phyloP scores from a whole-genome alignment of 202 grass and related monocot species.

The Panicum virgatum region DNA sequence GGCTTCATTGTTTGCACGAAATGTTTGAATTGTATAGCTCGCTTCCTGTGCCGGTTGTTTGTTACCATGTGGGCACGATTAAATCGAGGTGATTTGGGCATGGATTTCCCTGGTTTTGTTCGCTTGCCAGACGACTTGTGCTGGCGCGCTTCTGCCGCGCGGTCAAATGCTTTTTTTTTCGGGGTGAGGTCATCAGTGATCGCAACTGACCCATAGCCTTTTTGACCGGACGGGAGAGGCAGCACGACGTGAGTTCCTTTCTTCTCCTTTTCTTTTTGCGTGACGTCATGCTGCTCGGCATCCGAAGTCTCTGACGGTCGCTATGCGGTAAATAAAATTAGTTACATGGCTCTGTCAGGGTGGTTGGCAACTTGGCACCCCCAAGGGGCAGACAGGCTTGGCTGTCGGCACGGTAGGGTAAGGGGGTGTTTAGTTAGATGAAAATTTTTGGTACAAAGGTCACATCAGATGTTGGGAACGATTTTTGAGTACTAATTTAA shows the following conservation, averaged over 20 bases:
- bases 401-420: conserved; percentile 18
- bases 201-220: conserved; percentile 8
- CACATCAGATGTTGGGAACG: too few relatives aligned
- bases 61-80: too few relatives aligned
- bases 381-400: not conserved
- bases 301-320: not conserved
- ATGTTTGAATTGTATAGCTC: too few relatives aligned
- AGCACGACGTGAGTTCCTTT: not conserved
- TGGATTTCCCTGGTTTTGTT: too few relatives aligned
- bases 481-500: too few relatives aligned
- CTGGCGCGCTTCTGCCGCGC: not conserved
- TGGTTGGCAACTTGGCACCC: not conserved
- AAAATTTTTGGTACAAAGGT: too few relatives aligned
- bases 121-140: too few relatives aligned
- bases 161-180: not conserved
- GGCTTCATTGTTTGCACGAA: too few relatives aligned
- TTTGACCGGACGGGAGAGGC: not conserved
- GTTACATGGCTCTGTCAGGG: not conserved
- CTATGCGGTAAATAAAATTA: not conserved
- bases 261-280: too few relatives aligned
- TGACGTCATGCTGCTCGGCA: not conserved
- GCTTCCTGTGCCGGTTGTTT: too few relatives aligned
- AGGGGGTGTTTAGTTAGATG: too few relatives aligned
- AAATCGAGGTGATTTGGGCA: too few relatives aligned
- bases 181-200: not conserved